phyloP scores from a whole-genome alignment of 2,329 filamentous ascomycete genomes.

The Grosmannia clavigera region DNA sequence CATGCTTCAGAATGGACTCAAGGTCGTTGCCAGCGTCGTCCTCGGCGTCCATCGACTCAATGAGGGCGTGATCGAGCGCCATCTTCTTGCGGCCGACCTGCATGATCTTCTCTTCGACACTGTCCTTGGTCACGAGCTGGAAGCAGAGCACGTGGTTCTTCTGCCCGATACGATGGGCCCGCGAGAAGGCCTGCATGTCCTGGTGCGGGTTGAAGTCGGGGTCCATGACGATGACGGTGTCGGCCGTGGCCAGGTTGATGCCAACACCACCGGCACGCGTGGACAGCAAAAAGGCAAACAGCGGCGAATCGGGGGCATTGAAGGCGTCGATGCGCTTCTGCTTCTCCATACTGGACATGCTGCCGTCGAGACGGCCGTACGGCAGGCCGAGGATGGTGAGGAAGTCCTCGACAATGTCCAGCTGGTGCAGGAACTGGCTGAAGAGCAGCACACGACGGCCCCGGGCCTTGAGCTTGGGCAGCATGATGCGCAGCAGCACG shows the following conservation, averaged over 20 bases:
- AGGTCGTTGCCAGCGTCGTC: conserved; percentile 68
- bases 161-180: conserved; percentile 92
- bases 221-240: conserved; percentile 95
- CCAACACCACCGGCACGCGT: conserved; percentile 93
- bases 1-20: conserved; percentile 77
- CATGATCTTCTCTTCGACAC: conserved; percentile 90
- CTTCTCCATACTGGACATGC: conserved; percentile 67
- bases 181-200: conserved; percentile 87
- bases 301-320: conserved; percentile 68
- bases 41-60: conserved; percentile 81
- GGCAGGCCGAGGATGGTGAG: conserved; percentile 59
- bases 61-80: conserved; percentile 86
- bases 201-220: conserved; percentile 97
- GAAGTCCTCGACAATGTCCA: conserved; percentile 89
- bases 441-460: conserved; percentile 91
- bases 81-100: conserved; percentile 94
- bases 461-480: conserved; percentile 73
- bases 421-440: conserved; percentile 82
- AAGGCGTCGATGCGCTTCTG: conserved; percentile 90
- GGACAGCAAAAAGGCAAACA: conserved; percentile 87
- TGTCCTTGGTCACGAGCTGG: conserved; percentile 80
- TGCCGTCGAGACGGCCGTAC: conserved; percentile 79
- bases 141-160: conserved; percentile 93
- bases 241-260: conserved; percentile 92
- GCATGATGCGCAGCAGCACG: conserved; percentile 67